phyloP scores from a whole-genome alignment of 768 basidiomycete genomes.

The Hericium alpestre region DNA sequence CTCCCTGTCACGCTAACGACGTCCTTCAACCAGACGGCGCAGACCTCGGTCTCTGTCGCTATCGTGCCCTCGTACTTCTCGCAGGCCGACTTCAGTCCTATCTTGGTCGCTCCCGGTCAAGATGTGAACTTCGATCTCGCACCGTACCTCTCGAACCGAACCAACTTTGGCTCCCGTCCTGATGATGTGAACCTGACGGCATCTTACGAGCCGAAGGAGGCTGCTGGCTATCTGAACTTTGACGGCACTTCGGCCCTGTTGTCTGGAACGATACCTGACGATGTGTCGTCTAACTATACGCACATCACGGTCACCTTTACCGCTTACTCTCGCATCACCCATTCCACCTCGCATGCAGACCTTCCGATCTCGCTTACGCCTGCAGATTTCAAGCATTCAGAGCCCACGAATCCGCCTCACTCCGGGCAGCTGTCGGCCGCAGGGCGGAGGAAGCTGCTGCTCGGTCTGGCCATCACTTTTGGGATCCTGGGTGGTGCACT shows the following conservation, averaged over 20 bases:
- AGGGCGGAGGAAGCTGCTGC: slow-evolving; percentile 37
- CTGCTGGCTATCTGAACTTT: slow-evolving; percentile 43
- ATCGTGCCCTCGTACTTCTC: slow-evolving; percentile 69
- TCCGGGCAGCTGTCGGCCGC: slow-evolving; percentile 28
- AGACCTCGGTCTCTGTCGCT: slow-evolving; percentile 53
- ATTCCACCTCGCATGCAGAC: slow-evolving; percentile 59
- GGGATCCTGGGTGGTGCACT: slow-evolving; percentile 51
- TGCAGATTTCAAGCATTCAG: slow-evolving; percentile 27
- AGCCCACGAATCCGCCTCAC: slow-evolving; percentile 10
- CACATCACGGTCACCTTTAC: slow-evolving; percentile 49
- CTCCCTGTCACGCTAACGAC: slow-evolving; percentile 58
- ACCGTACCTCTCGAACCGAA: slow-evolving; percentile 43
- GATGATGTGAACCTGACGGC: slow-evolving; percentile 44
- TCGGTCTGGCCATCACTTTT: slow-evolving; percentile 54
- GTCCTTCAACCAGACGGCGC: slow-evolving; percentile 55
- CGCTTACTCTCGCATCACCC: slow-evolving; percentile 55
- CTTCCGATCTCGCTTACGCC: slow-evolving; percentile 40
- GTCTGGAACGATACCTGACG: slow-evolving; percentile 43
- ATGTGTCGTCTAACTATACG: slow-evolving; percentile 24
- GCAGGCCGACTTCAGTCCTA: slow-evolving; percentile 40
- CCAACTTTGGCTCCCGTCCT: slow-evolving; percentile 20
- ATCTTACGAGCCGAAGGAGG: slow-evolving; percentile 40
- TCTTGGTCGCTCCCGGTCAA: slow-evolving; percentile 42
- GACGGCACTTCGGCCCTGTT: slow-evolving; percentile 35
- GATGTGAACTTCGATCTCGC: slow-evolving; percentile 42